phyloP scores from a whole-genome alignment of 1,284 basidiomycete species.

The Ceratobasidium sp. region DNA sequence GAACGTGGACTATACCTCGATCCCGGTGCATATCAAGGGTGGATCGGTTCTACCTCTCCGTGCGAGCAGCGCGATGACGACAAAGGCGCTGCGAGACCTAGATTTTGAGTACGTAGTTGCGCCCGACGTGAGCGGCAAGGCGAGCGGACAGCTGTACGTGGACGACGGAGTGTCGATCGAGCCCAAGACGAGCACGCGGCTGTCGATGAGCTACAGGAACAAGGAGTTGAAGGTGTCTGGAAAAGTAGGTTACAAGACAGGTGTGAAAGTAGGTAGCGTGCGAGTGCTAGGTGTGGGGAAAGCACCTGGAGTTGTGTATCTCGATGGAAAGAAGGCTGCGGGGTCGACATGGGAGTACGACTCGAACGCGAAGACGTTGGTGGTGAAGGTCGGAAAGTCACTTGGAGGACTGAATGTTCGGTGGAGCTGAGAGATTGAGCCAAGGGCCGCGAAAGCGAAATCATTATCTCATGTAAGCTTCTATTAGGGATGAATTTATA shows the following conservation, averaged over 20 bases:
- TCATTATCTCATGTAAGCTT: background rate
- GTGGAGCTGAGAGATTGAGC: background rate
- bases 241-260: constrained; percentile 62
- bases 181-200: constrained; percentile 61
- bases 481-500: background rate
- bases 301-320: constrained; percentile 43
- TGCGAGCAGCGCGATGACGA: constrained; percentile 69
- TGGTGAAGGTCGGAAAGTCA: constrained; percentile 38
- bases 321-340: constrained; percentile 41
- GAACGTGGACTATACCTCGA: constrained; percentile 68
- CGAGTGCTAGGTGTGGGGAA: constrained; percentile 48
- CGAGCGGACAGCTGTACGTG: constrained; percentile 68
- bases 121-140: constrained; percentile 63
- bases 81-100: constrained; percentile 65
- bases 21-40: constrained; percentile 73
- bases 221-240: constrained; percentile 65
- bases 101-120: constrained; percentile 75
- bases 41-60: constrained; percentile 72
- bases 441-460: background rate
- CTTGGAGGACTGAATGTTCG: constrained; percentile 34
- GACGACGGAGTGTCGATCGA: constrained; percentile 73
- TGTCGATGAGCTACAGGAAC: constrained; percentile 63
- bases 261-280: constrained; percentile 48
- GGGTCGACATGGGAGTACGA: constrained; percentile 46
- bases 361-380: constrained; percentile 42